phyloP scores from a whole-genome alignment of 2,329 filamentous ascomycete genomes.

The Clonostachys rosea region DNA sequence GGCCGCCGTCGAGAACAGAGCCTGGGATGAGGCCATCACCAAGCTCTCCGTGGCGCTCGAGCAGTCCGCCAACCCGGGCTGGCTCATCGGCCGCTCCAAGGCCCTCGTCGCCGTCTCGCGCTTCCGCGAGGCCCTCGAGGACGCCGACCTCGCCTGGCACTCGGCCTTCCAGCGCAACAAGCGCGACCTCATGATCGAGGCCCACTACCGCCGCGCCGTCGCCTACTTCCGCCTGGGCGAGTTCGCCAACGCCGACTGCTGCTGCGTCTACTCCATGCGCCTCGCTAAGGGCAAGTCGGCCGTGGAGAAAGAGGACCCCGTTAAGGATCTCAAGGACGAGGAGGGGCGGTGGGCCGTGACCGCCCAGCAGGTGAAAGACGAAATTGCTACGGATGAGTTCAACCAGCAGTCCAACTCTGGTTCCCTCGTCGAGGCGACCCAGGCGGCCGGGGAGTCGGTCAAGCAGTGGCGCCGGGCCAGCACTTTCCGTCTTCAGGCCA shows the following conservation, averaged over 20 bases:
- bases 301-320: slow-evolving; percentile 22
- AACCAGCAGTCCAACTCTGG: slow-evolving; percentile 10
- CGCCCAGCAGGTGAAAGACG: slow-evolving; percentile 15
- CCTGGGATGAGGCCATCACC: slow-evolving; percentile 64
- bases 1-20: slow-evolving; percentile 53
- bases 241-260: slow-evolving; percentile 70
- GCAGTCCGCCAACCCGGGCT: slow-evolving; percentile 63
- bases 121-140: slow-evolving; percentile 60
- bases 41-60: slow-evolving; percentile 65
- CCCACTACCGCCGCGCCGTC: slow-evolving; percentile 76
- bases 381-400: slow-evolving; percentile 20
- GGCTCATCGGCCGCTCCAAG: slow-evolving; percentile 78
- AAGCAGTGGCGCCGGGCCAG: slow-evolving; percentile 33
- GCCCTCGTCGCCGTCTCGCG: slow-evolving; percentile 65
- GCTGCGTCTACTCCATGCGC: slow-evolving; percentile 55
- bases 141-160: slow-evolving; percentile 63
- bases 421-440: neutral
- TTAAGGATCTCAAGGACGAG: slow-evolving; percentile 25
- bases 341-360: slow-evolving; percentile 43
- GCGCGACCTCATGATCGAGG: slow-evolving; percentile 71
- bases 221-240: slow-evolving; percentile 65
- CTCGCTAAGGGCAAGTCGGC: slow-evolving; percentile 23
- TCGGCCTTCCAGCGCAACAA: slow-evolving; percentile 60
- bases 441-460: slow-evolving; percentile 3
- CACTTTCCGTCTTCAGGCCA: slow-evolving; percentile 40